These are phyloP conservation scores for Colletotrichum sp. DNA, from an alignment of 2,329 filamentous ascomycete species.

Conservation along the genomic window DNA sequence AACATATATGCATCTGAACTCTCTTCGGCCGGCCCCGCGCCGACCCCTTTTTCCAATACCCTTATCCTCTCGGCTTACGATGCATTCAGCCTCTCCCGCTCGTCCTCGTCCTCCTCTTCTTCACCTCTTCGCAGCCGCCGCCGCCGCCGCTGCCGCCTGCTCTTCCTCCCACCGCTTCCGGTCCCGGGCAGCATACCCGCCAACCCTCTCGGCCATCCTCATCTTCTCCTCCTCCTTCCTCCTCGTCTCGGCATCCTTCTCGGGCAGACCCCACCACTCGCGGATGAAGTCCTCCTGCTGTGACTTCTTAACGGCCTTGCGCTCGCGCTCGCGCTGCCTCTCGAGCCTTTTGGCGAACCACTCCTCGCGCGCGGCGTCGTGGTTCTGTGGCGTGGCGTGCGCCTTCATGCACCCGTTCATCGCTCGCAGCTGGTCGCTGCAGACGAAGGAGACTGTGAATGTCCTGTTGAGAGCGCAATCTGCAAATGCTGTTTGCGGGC, in stretches of 20 bases:
- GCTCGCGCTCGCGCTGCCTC: constrained; percentile 70
- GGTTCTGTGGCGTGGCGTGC: constrained; percentile 82
- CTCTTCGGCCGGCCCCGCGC: not conserved
- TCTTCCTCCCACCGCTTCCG: constrained; percentile 28
- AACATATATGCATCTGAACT: constrained; percentile 13
- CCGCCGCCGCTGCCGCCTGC: not conserved
- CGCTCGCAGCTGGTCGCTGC: constrained; percentile 75
- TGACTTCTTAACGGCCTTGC: constrained; percentile 61
- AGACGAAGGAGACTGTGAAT: constrained; percentile 85
- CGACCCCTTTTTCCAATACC: not conserved
- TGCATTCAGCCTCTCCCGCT: not conserved
- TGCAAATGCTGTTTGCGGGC: constrained; percentile 76
- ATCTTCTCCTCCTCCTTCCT: constrained; percentile 58
- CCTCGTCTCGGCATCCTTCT: constrained; percentile 56
- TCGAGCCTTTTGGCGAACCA: constrained; percentile 85
- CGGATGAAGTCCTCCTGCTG: constrained; percentile 70
- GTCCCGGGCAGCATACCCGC: constrained; percentile 53
- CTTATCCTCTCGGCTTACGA: not conserved
- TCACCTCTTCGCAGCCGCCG: not conserved
- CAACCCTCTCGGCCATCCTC: constrained; percentile 56
- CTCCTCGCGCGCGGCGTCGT: constrained; percentile 88
- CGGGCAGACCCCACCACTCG: constrained; percentile 71
- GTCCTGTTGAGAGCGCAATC: constrained; percentile 87
- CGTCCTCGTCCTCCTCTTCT: not conserved
- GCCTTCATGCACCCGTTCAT: constrained; percentile 96